Evolutionary conservation across 73 alveolate species (phyloP).

Genomic region (Tetrahymena malaccensis): DNA sequence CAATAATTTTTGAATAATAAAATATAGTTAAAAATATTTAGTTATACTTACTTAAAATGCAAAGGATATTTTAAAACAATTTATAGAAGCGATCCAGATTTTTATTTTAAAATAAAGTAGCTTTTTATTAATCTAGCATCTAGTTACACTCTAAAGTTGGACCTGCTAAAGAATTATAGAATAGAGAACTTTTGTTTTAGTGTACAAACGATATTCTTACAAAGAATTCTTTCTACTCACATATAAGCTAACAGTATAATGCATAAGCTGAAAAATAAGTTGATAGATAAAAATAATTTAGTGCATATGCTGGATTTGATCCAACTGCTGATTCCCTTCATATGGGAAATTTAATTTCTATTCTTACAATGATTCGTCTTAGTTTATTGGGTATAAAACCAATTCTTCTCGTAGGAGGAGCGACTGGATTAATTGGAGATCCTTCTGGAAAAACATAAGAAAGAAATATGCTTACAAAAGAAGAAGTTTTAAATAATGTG

Average conservation of each 20-base stretch:
- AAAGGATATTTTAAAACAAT: not conserved
- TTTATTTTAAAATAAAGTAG: not conserved
- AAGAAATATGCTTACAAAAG: not conserved
- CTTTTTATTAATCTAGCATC: not conserved
- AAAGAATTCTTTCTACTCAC: not conserved
- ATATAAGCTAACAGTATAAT: not conserved
- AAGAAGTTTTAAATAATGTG: not conserved
- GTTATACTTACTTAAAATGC: not conserved
- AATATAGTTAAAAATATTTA: no score
- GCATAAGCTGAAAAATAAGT: not conserved
- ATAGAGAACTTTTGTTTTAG: not conserved
- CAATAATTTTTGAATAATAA: not conserved
- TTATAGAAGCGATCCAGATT: not conserved
- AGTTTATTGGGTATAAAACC: constrained; percentile 16
- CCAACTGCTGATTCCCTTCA: constrained; percentile 48
- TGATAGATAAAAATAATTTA: not conserved
- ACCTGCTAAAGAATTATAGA: not conserved
- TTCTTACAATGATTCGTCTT: constrained; percentile 8
- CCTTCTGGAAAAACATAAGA: constrained; percentile 37
- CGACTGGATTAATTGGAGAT: constrained; percentile 47
- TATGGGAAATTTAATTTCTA: constrained; percentile 40
- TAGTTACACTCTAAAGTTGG: not conserved
- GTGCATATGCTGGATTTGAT: constrained; percentile 46
- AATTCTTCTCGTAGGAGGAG: constrained; percentile 46
- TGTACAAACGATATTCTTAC: not conserved